Evolutionary conservation across 306 rosid species (phyloP).

Genomic region (Hippophae gyantsensis): DNA sequence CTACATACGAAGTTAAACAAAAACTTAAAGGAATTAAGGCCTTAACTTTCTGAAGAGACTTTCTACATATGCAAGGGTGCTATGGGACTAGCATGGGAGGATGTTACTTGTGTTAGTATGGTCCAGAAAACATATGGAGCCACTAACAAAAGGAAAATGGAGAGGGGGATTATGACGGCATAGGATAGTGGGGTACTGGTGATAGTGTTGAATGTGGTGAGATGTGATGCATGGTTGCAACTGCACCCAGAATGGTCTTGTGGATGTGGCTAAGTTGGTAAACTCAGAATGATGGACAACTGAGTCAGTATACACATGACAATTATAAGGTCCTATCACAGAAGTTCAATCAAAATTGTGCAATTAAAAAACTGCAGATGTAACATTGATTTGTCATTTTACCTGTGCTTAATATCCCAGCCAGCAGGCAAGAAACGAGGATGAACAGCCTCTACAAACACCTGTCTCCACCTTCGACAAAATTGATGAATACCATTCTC

Average conservation of each 20-base stretch:
- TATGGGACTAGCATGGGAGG: too few species aligned
- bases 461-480: constrained; percentile 94
- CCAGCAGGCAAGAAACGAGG: constrained; percentile 89
- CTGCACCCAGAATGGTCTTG: background rate
- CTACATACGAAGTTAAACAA: too few species aligned
- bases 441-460: constrained; percentile 61
- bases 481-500: constrained; percentile 66
- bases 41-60: too few species aligned
- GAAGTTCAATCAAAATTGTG: too few species aligned
- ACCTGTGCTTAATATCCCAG: constrained; percentile 96
- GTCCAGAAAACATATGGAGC: too few species aligned
- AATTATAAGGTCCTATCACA: too few species aligned
- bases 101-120: too few species aligned
- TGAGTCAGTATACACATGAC: background rate
- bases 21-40: too few species aligned
- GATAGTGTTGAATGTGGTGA: too few species aligned
- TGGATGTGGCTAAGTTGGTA: background rate
- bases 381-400: constrained; percentile 14
- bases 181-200: background rate
- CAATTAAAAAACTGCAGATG: background rate
- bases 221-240: background rate
- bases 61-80: too few species aligned
- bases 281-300: background rate
- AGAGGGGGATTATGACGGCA: background rate
- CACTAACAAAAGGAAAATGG: too few species aligned